phyloP scores from a whole-genome alignment of 441 rosid genomes.

The Erodium texanum region DNA sequence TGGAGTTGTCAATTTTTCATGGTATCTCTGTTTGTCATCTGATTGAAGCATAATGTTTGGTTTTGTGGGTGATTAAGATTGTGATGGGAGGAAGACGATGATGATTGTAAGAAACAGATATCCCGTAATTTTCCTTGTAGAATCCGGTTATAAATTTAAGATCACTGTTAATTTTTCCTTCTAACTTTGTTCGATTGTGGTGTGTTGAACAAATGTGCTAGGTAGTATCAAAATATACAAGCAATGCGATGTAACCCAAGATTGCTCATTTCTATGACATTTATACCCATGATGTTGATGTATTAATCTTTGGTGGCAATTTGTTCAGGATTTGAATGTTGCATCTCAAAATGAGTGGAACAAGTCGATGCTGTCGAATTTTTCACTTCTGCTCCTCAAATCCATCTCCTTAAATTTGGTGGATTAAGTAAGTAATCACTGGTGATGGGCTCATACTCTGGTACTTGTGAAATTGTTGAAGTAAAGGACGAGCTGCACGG shows the following conservation, averaged over 20 bases:
- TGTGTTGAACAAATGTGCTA: background rate
- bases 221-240: background rate
- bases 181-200: background rate
- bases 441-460: slow-evolving; percentile 33
- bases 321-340: background rate
- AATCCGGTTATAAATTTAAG: background rate
- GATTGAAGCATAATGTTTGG: background rate
- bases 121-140: background rate
- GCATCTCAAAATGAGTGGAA: background rate
- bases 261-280: background rate
- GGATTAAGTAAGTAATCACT: background rate
- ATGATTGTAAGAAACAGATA: background rate
- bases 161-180: background rate
- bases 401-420: background rate
- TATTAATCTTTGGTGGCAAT: background rate
- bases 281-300: background rate
- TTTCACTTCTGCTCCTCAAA: background rate
- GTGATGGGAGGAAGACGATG: background rate
- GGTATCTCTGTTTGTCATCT: background rate
- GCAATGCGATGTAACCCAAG: background rate
- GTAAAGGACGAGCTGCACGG: slow-evolving; percentile 25
- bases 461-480: slow-evolving; percentile 56
- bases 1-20: background rate
- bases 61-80: background rate
- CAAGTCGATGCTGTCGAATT: background rate